phyloP scores from a whole-genome alignment of 192 early-diverging fungal species.

The Coemansia sp. region DNA sequence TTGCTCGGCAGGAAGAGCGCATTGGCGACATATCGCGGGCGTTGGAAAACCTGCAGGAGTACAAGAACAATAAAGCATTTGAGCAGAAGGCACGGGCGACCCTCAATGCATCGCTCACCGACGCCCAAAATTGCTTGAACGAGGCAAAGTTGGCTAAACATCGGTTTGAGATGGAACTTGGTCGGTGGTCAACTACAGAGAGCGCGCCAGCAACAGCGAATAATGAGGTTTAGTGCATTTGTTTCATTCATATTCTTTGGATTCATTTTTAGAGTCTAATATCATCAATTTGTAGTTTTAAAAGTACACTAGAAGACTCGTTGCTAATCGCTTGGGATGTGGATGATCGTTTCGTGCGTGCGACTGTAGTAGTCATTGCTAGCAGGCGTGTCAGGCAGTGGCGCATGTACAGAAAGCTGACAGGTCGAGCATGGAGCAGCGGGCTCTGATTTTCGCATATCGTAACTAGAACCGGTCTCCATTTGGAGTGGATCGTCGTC shows the following conservation, averaged over 20 bases:
- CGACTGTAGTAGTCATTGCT: not conserved
- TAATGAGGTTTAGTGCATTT: not conserved
- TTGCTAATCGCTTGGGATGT: not conserved
- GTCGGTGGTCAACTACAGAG: slow-evolving; percentile 14
- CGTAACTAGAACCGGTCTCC: not conserved
- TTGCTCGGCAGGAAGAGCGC: slow-evolving; percentile 34
- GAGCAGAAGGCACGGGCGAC: slow-evolving; percentile 17
- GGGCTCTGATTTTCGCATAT: not conserved
- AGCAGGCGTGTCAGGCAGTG: not conserved
- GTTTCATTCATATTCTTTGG: not conserved
- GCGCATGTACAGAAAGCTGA: not conserved
- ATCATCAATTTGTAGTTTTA: slow-evolving; percentile 3
- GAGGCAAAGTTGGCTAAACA: slow-evolving; percentile 39
- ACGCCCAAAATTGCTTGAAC: slow-evolving; percentile 30
- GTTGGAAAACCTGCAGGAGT: slow-evolving; percentile 13
- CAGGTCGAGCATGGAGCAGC: not conserved
- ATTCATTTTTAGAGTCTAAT: not conserved
- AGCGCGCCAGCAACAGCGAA: not conserved
- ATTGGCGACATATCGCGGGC: slow-evolving; percentile 37
- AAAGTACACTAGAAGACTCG: not conserved
- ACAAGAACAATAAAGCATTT: slow-evolving; percentile 1
- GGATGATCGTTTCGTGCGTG: not conserved
- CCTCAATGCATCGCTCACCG: slow-evolving; percentile 22
- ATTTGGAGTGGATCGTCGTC: slow-evolving; percentile 47
- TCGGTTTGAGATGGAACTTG: slow-evolving; percentile 41